Base-by-base conservation (phyloP, 1,139 yeast species). In the Candida tropicalis region DNA sequence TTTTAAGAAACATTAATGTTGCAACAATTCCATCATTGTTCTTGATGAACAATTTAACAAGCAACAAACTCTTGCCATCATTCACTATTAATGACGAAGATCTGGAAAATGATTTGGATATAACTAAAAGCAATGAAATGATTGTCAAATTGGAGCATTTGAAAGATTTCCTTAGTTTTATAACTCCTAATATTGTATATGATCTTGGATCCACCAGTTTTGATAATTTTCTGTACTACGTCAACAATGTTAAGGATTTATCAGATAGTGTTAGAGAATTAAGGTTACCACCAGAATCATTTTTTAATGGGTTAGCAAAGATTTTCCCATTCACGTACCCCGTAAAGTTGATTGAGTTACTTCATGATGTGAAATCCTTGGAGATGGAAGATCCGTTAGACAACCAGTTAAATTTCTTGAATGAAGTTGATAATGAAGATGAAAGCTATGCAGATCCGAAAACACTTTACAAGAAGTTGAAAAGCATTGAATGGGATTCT, bases 1-100 rank as follows among this genome's bases (percentile, higher is more conserved):
- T 84, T 15, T 58, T 84, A 32, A 63, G 90, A 44, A 79, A 82
- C 37, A 76, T 84, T 45, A 82, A 86, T 27, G 68, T 82, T 0
- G 68, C 74, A 29, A 75, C 85, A 0, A 78, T 84, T 11, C 90
- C 91, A 0, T 65, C 68, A 12, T 56, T 60, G 11, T 81, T 78
- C 49, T 60, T 79, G 31, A 53, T 69, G 37, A 63, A 67, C 26
- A 72, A 68, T 44, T 50, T 62, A n/a, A 47, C 55, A 37, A 50
- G 56, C 32, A 49, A 54, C 23, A 56, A 56, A 17, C 56, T 54
- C 16, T 44, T 46, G 11, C 50, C 58, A 4, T 57, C 59, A 32
- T 68, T 71, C 57, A 65, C 67, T 39, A 68, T 64, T 11, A 70
- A 63, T 39, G 73, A 68, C 25, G 71, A 66, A 17, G 68, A 63